A percentile compares a stretch with the other conserved stretches of the same genome.
Evolutionary conservation across 208 protist species (phyloP).

Genomic region (Kentomonas sorsogonicus): DNA sequence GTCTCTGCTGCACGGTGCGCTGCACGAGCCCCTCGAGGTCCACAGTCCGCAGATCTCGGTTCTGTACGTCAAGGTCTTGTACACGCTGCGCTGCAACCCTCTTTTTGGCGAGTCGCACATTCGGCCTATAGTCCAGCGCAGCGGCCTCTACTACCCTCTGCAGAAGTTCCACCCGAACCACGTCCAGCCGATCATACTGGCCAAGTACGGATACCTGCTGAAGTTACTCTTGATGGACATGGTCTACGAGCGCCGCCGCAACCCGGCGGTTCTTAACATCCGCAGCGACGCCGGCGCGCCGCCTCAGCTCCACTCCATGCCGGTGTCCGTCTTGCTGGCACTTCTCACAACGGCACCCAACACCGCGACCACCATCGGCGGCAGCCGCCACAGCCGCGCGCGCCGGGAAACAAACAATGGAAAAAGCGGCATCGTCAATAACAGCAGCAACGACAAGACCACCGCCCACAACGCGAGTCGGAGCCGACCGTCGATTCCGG

Average conservation of each 20-base stretch:
- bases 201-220: conserved; percentile 85
- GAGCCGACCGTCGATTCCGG: no score
- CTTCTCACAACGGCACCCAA: no score
- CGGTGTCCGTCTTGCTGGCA: no score
- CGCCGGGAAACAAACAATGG: no score
- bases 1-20: conserved; percentile 63
- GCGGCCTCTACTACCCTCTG: conserved; percentile 57
- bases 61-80: conserved; percentile 79
- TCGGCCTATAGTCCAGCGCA: conserved; percentile 39
- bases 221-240: conserved; percentile 75
- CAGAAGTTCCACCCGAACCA: conserved; percentile 40
- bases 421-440: no score
- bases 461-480: no score
- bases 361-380: no score
- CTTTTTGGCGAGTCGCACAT: conserved; percentile 43
- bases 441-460: no score
- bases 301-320: no score
- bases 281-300: conserved; percentile 19
- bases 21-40: conserved; percentile 31
- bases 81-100: conserved; percentile 57
- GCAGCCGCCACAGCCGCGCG: no score
- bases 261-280: conserved; percentile 30
- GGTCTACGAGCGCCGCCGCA: conserved; percentile 32
- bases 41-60: conserved; percentile 55
- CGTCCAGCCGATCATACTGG: conserved; percentile 50